A percentile compares a stretch with the other conserved stretches of the same genome.
phyloP scores from a whole-genome alignment of 1,284 basidiomycete genomes.

The Melampsora americana region DNA sequence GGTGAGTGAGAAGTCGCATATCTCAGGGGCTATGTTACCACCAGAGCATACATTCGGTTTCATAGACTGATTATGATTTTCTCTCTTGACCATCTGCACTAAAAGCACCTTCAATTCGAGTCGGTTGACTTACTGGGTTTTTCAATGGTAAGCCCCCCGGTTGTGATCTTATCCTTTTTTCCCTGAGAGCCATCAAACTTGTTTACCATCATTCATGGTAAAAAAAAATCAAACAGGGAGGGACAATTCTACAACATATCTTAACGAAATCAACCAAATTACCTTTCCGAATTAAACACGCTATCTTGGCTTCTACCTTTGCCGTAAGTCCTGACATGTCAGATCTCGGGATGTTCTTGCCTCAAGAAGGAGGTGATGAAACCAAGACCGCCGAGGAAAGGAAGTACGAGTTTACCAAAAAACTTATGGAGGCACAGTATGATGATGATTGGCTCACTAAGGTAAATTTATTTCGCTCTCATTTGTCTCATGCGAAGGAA shows the following conservation, averaged over 20 bases:
- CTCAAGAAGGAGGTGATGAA: background rate
- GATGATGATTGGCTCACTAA: conserved; percentile 1
- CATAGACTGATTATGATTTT: background rate
- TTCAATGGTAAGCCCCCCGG: background rate
- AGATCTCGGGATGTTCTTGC: background rate
- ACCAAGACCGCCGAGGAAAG: background rate
- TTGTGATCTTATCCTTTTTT: background rate
- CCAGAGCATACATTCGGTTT: too few relatives aligned
- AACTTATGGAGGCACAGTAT: background rate
- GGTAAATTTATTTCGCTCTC: background rate
- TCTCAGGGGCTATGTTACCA: too few relatives aligned
- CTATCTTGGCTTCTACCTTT: background rate
- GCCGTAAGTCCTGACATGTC: background rate
- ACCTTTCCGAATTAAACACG: background rate
- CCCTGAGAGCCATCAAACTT: background rate
- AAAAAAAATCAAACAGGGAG: background rate
- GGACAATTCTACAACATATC: background rate
- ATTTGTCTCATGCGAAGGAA: background rate
- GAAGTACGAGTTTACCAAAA: background rate
- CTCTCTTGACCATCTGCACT: background rate
- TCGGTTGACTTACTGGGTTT: background rate
- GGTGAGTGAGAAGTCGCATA: background rate
- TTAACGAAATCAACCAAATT: background rate
- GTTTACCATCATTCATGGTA: background rate
- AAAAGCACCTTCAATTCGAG: background rate